phyloP scores from a whole-genome alignment of 805 yeast species.

The Zygosaccharomyces pseudorouxii region DNA sequence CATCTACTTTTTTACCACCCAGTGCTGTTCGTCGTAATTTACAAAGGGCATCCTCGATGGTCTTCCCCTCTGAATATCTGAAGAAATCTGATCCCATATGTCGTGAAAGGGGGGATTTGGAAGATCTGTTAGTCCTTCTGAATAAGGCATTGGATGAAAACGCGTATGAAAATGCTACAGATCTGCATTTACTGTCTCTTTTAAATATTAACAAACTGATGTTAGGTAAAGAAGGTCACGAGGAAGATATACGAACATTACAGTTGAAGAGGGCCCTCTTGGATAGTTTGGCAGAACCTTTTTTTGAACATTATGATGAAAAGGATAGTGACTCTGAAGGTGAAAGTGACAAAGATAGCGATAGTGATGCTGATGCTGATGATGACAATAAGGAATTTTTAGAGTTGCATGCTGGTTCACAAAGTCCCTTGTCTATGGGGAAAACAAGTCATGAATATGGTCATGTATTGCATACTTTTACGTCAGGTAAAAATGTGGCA shows the following conservation, averaged over 20 bases:
- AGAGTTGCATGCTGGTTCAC: not conserved
- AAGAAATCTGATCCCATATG: slow-evolving; percentile 3
- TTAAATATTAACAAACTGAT: slow-evolving; percentile 32
- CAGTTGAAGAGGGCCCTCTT: slow-evolving; percentile 27
- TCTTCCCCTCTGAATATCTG: slow-evolving; percentile 7
- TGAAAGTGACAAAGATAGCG: slow-evolving; percentile 12
- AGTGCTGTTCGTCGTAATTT: slow-evolving; percentile 7
- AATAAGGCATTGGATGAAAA: slow-evolving; percentile 34
- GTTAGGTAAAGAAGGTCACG: slow-evolving; percentile 17
- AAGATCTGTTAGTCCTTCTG: slow-evolving; percentile 26
- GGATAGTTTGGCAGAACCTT: slow-evolving; percentile 36
- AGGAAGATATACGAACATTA: slow-evolving; percentile 8
- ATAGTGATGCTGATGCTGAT: slow-evolving; percentile 9
- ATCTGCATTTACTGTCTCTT: slow-evolving; percentile 33
- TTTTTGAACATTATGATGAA: slow-evolving; percentile 27
- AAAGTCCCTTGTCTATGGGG: slow-evolving; percentile 8
- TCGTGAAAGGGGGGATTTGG: slow-evolving; percentile 27
- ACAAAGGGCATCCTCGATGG: slow-evolving; percentile 16
- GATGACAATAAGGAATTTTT: slow-evolving; percentile 6
- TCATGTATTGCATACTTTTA: slow-evolving; percentile 56
- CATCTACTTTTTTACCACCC: slow-evolving; percentile 1
- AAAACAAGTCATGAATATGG: slow-evolving; percentile 29
- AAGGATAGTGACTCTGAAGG: slow-evolving; percentile 20
- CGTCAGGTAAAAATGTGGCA: slow-evolving; percentile 63
- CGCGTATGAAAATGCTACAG: slow-evolving; percentile 27